Evolutionary conservation across 148 eudicot genomes (phyloP), one percentile per base, ranked within the genome.

Genomic region (Talinum fruticosum): DNA sequence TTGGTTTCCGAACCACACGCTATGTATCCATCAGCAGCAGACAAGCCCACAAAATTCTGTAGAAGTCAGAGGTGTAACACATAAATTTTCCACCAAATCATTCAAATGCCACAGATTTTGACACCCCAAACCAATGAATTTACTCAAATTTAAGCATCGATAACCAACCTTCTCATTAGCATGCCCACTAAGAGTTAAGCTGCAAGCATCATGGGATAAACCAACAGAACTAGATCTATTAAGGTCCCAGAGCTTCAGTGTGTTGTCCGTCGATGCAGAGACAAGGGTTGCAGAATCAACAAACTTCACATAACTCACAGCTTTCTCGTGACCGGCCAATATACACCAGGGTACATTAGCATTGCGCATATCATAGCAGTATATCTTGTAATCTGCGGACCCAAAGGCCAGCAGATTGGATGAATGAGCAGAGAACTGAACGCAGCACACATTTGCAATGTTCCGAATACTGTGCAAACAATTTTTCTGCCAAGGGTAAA

Each of bases 171-270:
- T 92, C 79, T 92, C 92, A 84, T 94, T 94, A 44, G 93, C 88
- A 81, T 94, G 98, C 23, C 98, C 98, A 13, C 79, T 80, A 67
- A 88, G 82, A 57, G 98, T 94, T 80, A 84, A 86, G 61, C 64
- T 85, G 87, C 96, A 92, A 85, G 92, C 96, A 85, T 86, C 75
- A 61, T 79, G 79, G 71, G 97, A 93, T 28, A 87, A 73, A 61
- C 85, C 83, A 76, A 71, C 76, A 76, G 90, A 71, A 57, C 78
- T 83, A 72, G 93, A 82, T 86, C 80, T 87, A 21, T 84, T 88
- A 54, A 96, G 98, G 77, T 96, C 99, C 99, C 99, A 96, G n/a
- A 91, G 79, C 87, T 96, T 96, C 74, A 96, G 79, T 3, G 97
- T 89, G 81, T 90, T 91, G 83, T 96, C 99, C 2, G 95, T 96